These are phyloP conservation scores for Cladosporium oxysporum DNA, from an alignment of 2,329 filamentous ascomycete genomes.

Conservation along the genomic window DNA sequence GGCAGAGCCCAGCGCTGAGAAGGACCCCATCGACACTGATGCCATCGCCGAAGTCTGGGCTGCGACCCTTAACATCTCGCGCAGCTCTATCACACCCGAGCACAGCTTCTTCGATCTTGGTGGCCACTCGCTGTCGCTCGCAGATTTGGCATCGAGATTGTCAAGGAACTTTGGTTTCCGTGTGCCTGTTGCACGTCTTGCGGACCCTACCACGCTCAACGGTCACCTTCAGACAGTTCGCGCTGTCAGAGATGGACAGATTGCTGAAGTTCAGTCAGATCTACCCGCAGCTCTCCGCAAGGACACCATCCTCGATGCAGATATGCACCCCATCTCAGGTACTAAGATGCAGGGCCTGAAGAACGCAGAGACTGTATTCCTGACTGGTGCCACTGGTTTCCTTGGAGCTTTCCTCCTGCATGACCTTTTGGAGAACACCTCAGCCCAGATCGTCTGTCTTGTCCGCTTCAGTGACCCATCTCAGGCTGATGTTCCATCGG, in stretches of 20 bases:
- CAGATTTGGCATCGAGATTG: slow-evolving; percentile 71
- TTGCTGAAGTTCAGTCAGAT: slow-evolving; percentile 73
- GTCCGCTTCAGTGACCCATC: slow-evolving; percentile 71
- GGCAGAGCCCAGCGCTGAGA: slow-evolving; percentile 46
- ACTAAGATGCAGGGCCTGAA: slow-evolving; percentile 60
- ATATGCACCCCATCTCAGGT: slow-evolving; percentile 60
- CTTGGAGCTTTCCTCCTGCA: slow-evolving; percentile 73
- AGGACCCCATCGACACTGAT: slow-evolving; percentile 66
- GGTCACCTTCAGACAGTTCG: slow-evolving; percentile 73
- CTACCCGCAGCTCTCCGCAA: slow-evolving; percentile 68
- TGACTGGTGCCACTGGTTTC: slow-evolving; percentile 77
- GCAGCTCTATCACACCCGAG: slow-evolving; percentile 63
- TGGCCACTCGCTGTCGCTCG: slow-evolving; percentile 76
- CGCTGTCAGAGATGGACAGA: slow-evolving; percentile 69
- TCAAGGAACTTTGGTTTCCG: slow-evolving; percentile 71
- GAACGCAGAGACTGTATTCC: slow-evolving; percentile 67
- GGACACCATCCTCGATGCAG: slow-evolving; percentile 67
- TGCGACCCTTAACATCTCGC: slow-evolving; percentile 65
- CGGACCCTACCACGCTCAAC: slow-evolving; percentile 69
- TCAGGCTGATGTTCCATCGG: slow-evolving; percentile 63
- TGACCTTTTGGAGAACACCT: slow-evolving; percentile 66
- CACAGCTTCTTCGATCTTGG: slow-evolving; percentile 82
- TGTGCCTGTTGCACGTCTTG: slow-evolving; percentile 69
- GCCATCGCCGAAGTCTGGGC: slow-evolving; percentile 74
- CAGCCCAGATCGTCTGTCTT: slow-evolving; percentile 69